Conservation (phyloP, 2,329 filamentous ascomycete genomes). For the Domatiomyces catenatus region DNA sequence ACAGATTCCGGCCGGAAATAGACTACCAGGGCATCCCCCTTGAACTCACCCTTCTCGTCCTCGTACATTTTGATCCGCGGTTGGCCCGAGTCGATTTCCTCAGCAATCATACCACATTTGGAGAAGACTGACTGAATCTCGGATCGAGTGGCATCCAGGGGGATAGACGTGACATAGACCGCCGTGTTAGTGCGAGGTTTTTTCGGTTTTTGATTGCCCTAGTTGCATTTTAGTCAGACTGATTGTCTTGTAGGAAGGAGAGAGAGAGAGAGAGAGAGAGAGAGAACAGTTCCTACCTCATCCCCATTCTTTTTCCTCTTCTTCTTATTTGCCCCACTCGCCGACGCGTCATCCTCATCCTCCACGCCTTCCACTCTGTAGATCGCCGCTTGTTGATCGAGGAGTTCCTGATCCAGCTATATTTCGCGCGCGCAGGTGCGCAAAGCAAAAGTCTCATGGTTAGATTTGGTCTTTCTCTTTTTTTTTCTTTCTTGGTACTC, state of each 20-base stretch:
- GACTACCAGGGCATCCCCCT: constrained; percentile 81
- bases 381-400: constrained; percentile 46
- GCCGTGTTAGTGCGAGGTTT: constrained; percentile 59
- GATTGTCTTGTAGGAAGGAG: not conserved
- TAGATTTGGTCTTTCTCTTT: constrained; percentile 2
- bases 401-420: constrained; percentile 43
- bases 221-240: constrained; percentile 25
- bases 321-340: constrained; percentile 29
- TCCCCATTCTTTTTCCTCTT: constrained; percentile 39
- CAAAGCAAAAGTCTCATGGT: constrained; percentile 7
- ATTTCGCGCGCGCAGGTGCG: constrained; percentile 1
- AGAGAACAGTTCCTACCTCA: too few relatives aligned
- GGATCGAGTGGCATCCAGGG: constrained; percentile 57
- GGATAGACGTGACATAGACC: constrained; percentile 80
- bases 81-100: constrained; percentile 76
- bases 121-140: constrained; percentile 78
- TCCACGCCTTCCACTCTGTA: constrained; percentile 47
- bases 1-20: constrained; percentile 96
- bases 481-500: not conserved
- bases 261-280: too few relatives aligned
- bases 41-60: constrained; percentile 68
- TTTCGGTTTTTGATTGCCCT: constrained; percentile 19
- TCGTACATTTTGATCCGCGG: constrained; percentile 89
- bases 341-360: constrained; percentile 34
- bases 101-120: constrained; percentile 80